Evolutionary conservation across 2,329 filamentous ascomycete genomes (phyloP).

Genomic region (Grosmannia serpens): DNA sequence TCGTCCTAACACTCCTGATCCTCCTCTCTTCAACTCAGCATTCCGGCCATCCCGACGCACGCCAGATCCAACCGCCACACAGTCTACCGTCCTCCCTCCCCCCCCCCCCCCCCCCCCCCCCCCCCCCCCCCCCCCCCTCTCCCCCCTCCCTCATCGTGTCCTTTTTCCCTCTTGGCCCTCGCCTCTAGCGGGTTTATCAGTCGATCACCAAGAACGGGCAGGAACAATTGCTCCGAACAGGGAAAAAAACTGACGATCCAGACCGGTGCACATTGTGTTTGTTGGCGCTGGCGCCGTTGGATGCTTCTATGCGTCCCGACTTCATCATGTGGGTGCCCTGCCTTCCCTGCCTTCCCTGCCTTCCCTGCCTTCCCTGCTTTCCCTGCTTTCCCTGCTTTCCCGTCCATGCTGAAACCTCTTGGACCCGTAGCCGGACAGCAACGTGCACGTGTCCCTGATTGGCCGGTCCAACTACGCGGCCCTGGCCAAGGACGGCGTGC

Average conservation of each 20-base stretch:
- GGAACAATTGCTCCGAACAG: too few relatives aligned
- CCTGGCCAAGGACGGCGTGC: conserved; percentile 50
- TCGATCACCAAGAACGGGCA: too few relatives aligned
- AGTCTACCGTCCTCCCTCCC: not conserved
- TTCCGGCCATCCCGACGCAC: not conserved
- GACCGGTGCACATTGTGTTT: conserved; percentile 48
- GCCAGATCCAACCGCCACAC: not conserved
- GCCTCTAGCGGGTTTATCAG: not conserved
- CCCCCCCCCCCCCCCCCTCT: too few relatives aligned
- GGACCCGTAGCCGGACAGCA: conserved; percentile 29
- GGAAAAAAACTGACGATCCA: conserved; percentile 10
- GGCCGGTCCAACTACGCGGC: conserved; percentile 63
- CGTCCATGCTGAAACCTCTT: not conserved
- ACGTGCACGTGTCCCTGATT: conserved; percentile 54
- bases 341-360: not conserved
- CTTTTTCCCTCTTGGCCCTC: not conserved
- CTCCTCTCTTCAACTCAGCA: not conserved
- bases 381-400: not conserved
- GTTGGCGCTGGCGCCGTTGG: conserved; percentile 62
- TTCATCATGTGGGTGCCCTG: conserved; percentile 41
- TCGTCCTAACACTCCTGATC: not conserved
- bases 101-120: too few relatives aligned
- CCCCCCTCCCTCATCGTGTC: too few relatives aligned
- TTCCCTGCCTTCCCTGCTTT: not conserved
- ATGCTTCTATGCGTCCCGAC: conserved; percentile 59